These are phyloP conservation scores for Zopfochytrium polystomum DNA, from an alignment of 371 early-diverging fungal genomes.

Conservation along the genomic window DNA sequence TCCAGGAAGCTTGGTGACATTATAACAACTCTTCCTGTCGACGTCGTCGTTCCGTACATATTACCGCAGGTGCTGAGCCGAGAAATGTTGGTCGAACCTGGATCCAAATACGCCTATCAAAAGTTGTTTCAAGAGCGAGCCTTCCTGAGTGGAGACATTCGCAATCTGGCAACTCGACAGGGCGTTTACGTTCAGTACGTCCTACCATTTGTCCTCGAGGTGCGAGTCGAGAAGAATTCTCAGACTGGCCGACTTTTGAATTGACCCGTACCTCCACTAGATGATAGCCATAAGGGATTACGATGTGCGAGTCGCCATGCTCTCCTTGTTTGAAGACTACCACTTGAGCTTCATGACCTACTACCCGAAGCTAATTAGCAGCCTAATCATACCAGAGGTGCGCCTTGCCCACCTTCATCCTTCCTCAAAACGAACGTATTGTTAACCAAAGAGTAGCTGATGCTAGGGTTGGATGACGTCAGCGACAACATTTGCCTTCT, in stretches of 20 bases:
- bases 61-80: constrained; percentile 29
- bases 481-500: constrained; percentile 21
- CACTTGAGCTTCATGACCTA: constrained; percentile 7
- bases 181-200: constrained; percentile 20
- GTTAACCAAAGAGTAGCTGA: constrained; percentile 10
- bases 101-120: constrained; percentile 23
- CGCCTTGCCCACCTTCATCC: background rate
- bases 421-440: background rate
- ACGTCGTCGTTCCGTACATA: constrained; percentile 27
- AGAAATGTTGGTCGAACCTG: constrained; percentile 36
- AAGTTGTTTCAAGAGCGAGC: constrained; percentile 20
- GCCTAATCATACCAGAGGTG: constrained; percentile 34
- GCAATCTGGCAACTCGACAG: constrained; percentile 15
- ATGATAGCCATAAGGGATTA: constrained; percentile 15
- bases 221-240: background rate
- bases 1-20: constrained; percentile 17
- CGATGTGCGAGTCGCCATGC: constrained; percentile 26
- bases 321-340: constrained; percentile 13
- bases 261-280: background rate
- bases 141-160: background rate
- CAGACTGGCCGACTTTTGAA: background rate
- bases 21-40: constrained; percentile 19
- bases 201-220: constrained; percentile 32
- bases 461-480: constrained; percentile 24
- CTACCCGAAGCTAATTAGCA: too few species aligned